Base-by-base conservation (phyloP, 192 early-diverging fungal genomes). In the Coemansia sp. region DNA sequence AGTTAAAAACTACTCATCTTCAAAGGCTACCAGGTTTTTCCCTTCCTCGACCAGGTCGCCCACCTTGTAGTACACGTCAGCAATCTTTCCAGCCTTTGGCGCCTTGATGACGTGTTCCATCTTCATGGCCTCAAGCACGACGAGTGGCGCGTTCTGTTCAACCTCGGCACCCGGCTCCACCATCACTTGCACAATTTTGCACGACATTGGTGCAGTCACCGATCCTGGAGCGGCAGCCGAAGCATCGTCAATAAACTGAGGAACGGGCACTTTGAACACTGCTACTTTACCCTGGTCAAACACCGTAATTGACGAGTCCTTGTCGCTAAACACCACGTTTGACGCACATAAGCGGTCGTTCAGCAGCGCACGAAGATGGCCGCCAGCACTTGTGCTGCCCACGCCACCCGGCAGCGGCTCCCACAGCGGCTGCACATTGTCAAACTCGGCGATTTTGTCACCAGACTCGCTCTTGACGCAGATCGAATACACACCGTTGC, bases 61-160 rank as follows among this genome's bases (percentile, higher is more conserved):
- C 4, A 93, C 88, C 37, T 77, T 88, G 73, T 91, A 96, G 65
- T 87, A 83, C 19, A 98, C 85, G 45, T 88, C 83, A 32, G 86
- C 80, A 57, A 98, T 71, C 4, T 79, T 82, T 17, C 93, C 95
- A 11, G 85, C 76, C 29, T 77, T 57, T 4, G 94, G 94, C 1
- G 93, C 89, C 69, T 87, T 88, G 62, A 98, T 90, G 49, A 93
- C 85, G 61, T 97, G 94, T 85, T 98, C 96, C 96, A 98, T 98
- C 86, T 98, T 98, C 96, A 98, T 98, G 17, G 96, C 96, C 67
- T 98, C 96, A 29, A 98, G 80, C 29, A 98, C 84, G 2, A 96
- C 76, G 29, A 98, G 72, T 38, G 88, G 85, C 50, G 88, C 83
- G 39, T 90, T 94, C 73, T 93, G 92, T 51, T 86, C 85, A 9